Percentiles rank a stretch among this genome's conserved stretches.
Evolutionary conservation across 2,329 filamentous ascomycete species (phyloP).

Genomic region (Ciborinia camelliae): DNA sequence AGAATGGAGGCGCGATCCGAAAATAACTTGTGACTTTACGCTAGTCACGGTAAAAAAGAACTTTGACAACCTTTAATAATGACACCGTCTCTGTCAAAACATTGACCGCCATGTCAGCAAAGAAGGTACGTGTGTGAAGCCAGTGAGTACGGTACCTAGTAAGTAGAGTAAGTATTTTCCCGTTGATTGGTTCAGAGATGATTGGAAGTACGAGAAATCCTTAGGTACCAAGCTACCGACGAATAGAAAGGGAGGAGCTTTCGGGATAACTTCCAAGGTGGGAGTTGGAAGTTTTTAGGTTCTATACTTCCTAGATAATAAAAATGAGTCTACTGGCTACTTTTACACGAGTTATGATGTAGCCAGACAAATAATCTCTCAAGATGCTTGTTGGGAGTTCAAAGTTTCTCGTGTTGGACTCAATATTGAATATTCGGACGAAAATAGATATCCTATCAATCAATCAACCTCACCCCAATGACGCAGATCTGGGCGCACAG

Average conservation of each 20-base stretch:
- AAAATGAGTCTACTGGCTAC: not conserved
- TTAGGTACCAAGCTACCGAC: not conserved
- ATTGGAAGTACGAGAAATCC: not conserved
- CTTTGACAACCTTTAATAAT: not conserved
- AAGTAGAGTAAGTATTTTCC: not conserved
- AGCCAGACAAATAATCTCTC: too few species aligned
- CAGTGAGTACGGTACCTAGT: too few species aligned
- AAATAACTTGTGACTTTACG: too few species aligned
- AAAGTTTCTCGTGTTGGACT: constrained; percentile 11
- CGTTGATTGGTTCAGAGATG: not conserved
- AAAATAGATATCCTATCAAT: constrained; percentile 11
- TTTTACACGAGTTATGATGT: too few species aligned
- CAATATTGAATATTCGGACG: not conserved
- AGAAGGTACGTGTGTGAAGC: not conserved
- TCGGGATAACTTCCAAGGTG: not conserved
- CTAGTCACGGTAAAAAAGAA: too few species aligned
- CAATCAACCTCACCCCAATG: constrained; percentile 1
- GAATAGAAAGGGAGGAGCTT: not conserved
- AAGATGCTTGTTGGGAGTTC: not conserved
- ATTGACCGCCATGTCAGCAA: not conserved
- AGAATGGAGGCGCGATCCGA: not conserved
- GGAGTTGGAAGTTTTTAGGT: not conserved
- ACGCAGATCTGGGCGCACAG: not conserved
- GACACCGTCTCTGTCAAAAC: not conserved
- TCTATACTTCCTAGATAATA: not conserved